Conservation (phyloP, 2,329 filamentous ascomycete genomes). For the Fusarium cicatricum region DNA sequence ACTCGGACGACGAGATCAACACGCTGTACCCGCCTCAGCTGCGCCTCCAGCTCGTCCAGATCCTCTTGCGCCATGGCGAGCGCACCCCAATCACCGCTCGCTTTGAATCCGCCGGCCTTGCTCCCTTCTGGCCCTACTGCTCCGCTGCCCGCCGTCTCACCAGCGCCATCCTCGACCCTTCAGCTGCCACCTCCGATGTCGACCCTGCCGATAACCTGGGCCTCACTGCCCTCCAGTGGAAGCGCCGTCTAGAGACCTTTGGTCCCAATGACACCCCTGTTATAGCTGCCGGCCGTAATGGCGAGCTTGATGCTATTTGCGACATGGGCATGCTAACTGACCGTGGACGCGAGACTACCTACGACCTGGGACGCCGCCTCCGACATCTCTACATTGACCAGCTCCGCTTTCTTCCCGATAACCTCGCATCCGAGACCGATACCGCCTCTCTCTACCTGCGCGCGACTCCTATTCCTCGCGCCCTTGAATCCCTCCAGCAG, state of each 20-base stretch:
- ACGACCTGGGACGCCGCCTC: slow-evolving; percentile 71
- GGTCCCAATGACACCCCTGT: slow-evolving; percentile 73
- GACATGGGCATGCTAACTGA: slow-evolving; percentile 81
- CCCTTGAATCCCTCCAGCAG: slow-evolving; percentile 80
- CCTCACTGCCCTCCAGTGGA: slow-evolving; percentile 64
- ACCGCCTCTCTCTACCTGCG: slow-evolving; percentile 74
- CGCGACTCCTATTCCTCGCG: slow-evolving; percentile 76
- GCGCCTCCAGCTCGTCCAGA: slow-evolving; percentile 87
- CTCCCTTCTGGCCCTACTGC: slow-evolving; percentile 89
- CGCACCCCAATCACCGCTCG: slow-evolving; percentile 87
- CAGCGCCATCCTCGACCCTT: slow-evolving; percentile 57
- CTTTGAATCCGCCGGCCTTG: slow-evolving; percentile 80
- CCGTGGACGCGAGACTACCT: slow-evolving; percentile 75
- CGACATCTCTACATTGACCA: slow-evolving; percentile 78
- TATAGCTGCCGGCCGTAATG: slow-evolving; percentile 71
- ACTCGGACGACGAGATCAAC: slow-evolving; percentile 81
- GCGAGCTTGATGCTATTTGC: slow-evolving; percentile 83
- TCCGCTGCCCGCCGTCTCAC: slow-evolving; percentile 75
- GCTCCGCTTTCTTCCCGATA: slow-evolving; percentile 72
- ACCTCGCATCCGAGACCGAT: slow-evolving; percentile 61
- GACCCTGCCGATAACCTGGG: slow-evolving; percentile 38
- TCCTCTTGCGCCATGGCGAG: slow-evolving; percentile 82
- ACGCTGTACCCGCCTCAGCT: slow-evolving; percentile 82
- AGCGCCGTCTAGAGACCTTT: slow-evolving; percentile 84
- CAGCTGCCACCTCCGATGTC: slow-evolving; percentile 42